These are phyloP conservation scores for Ananas comosus DNA, from an alignment of 176 grass and related monocot genomes.

Conservation along the genomic window DNA sequence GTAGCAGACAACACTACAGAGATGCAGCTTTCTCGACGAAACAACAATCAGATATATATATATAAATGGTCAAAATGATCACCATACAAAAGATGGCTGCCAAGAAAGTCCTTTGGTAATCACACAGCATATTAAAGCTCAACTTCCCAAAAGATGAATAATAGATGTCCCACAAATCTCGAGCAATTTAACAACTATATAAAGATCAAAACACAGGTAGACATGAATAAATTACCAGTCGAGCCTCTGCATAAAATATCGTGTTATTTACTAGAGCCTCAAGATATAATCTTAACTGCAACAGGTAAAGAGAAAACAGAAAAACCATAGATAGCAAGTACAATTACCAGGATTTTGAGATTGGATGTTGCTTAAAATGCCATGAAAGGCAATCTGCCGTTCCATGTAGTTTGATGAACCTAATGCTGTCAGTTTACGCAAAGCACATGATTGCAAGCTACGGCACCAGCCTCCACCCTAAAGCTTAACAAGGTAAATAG, in stretches of 20 bases:
- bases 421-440: constrained; percentile 31
- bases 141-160: too few relatives aligned
- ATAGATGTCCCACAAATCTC: not conserved
- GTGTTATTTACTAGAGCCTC: too few relatives aligned
- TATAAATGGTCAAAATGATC: too few relatives aligned
- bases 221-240: not conserved
- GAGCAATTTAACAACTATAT: not conserved
- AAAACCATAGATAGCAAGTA: constrained; percentile 5
- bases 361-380: constrained; percentile 53
- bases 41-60: too few relatives aligned
- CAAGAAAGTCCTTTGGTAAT: too few relatives aligned
- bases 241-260: not conserved
- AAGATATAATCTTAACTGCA: not conserved
- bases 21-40: too few relatives aligned
- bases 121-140: too few relatives aligned
- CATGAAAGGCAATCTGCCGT: constrained; percentile 45
- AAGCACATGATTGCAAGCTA: constrained; percentile 43
- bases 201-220: not conserved
- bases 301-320: not conserved
- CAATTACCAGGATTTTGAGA: constrained; percentile 53
- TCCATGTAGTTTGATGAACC: constrained; percentile 70
- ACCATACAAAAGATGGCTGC: too few relatives aligned
- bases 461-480: constrained; percentile 82
- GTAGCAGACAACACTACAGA: too few relatives aligned
- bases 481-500: constrained; percentile 4